Evolutionary conservation across 2,329 filamentous ascomycete genomes (phyloP).

Genomic region (Aspergillus aculeatinus): DNA sequence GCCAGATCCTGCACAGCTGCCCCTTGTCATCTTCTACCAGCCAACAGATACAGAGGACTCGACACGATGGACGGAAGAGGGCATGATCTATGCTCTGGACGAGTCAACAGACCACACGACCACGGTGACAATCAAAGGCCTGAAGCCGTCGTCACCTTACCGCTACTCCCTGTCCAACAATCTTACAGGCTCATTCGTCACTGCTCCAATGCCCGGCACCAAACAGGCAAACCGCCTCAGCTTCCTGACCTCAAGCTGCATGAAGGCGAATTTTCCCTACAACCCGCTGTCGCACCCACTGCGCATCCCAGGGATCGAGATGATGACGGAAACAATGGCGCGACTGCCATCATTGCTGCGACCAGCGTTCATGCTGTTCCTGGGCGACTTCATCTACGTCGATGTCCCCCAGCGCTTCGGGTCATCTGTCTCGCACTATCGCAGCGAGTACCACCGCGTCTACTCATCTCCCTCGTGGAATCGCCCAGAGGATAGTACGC

Average conservation of each 20-base stretch:
- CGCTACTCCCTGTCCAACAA: conserved; percentile 86
- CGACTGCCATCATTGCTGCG: conserved; percentile 58
- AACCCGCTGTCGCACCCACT: conserved; percentile 79
- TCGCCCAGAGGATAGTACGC: conserved; percentile 60
- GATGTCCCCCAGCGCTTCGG: conserved; percentile 84
- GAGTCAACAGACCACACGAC: conserved; percentile 82
- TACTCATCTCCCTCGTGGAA: conserved; percentile 93
- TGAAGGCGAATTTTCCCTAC: conserved; percentile 89
- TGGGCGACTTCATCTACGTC: conserved; percentile 51
- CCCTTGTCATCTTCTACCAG: conserved; percentile 67
- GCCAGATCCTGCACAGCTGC: conserved; percentile 71
- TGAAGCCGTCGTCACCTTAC: conserved; percentile 72
- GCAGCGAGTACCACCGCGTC: conserved; percentile 90
- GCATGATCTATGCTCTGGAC: conserved; percentile 63
- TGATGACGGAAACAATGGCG: conserved; percentile 72
- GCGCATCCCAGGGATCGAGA: conserved; percentile 73
- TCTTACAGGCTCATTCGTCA: conserved; percentile 76
- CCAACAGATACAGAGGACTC: conserved; percentile 33
- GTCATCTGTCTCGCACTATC: conserved; percentile 70
- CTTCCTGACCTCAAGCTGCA: conserved; percentile 89
- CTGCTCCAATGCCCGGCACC: conserved; percentile 69
- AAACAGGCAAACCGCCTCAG: conserved; percentile 71
- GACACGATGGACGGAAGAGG: conserved; percentile 63
- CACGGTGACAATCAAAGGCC: conserved; percentile 64
- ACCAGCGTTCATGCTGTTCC: conserved; percentile 61